Conservation (phyloP, 805 yeast genomes). For the Saccharomycopsis fermentans region DNA sequence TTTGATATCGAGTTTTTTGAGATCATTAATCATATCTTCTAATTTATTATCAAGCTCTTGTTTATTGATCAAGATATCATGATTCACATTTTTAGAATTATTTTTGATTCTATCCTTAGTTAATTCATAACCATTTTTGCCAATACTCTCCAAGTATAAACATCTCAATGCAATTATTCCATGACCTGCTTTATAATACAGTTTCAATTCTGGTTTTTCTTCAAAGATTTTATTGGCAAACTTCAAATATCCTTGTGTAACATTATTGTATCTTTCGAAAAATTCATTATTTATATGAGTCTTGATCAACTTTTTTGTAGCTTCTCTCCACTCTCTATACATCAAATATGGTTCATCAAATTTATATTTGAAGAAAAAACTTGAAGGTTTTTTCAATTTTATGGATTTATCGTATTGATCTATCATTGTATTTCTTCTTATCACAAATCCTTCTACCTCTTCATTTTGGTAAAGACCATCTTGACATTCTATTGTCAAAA, state of each 20-base stretch:
- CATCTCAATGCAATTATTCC: constrained; percentile 73
- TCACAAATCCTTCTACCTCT: constrained; percentile 90
- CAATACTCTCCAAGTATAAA: constrained; percentile 42
- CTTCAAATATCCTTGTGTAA: constrained; percentile 58
- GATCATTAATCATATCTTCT: neutral
- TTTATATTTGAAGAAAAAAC: constrained; percentile 83
- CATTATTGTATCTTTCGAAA: constrained; percentile 43
- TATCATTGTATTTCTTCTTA: constrained; percentile 32
- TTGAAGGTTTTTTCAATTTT: constrained; percentile 21
- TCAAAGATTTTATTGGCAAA: constrained; percentile 52
- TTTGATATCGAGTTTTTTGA: neutral
- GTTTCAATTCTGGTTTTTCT: constrained; percentile 35
- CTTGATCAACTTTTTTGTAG: constrained; percentile 49
- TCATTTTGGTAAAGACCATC: constrained; percentile 62
- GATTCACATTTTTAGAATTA: constrained; percentile 19
- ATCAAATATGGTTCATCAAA: constrained; percentile 91
- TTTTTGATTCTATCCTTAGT: constrained; percentile 32
- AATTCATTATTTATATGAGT: constrained; percentile 27
- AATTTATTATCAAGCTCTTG: constrained; percentile 24
- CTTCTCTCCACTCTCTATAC: constrained; percentile 87
- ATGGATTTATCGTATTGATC: constrained; percentile 9
- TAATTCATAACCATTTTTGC: constrained; percentile 51
- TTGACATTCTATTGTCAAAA: constrained; percentile 45
- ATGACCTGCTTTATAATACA: constrained; percentile 41
- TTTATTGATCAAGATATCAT: neutral